Evolutionary conservation across 1,284 basidiomycete species (phyloP), one percentile per base, ranked within the genome.

Genomic region (Austroboletus novae-zelandiae): DNA sequence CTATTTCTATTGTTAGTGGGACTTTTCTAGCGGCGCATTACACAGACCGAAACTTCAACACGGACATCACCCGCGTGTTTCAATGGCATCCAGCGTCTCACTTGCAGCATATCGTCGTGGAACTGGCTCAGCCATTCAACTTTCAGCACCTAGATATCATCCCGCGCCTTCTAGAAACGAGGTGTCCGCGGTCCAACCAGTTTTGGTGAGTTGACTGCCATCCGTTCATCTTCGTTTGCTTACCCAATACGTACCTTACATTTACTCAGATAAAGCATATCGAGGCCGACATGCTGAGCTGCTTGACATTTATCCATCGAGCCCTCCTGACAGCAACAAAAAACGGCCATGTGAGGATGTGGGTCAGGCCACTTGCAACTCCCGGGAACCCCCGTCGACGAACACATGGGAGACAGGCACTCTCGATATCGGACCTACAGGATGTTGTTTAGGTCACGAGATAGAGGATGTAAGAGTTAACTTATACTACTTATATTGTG

Each of bases 101-200:
- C 72, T 91, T 30, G 64, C 43, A 3, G 81, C 79, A 10, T 74
- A 82, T 48, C 79, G 84, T 47, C 77, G 83, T 51, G 79, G 76
- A 57, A 36, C 59, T 29, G 70, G 79, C 39, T 85, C 83, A 4
- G 77, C 76, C 2, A 68, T 78, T 17, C 80, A 82, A 59, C 75
- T 87, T 32, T 62, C 69, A 4, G 70, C 76, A 11, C 75, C 81
- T 15, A 77, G 83, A 23, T 93, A 86, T 61, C 94, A 97, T 62
- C 82, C 90, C 14, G 88, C 94, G 2, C 91, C 92, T 3, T 90
- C 91, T 2, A 77, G 92, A 25, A 91, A 89, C 55, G 94, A 97
- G 59, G 86, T 96, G 8, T 89, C 94, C 5, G 81, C 92, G 27
- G 83, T 97, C 4, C 94, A 97, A 63, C 94, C 94, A 25, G 91